Base-by-base conservation (phyloP, 306 rosid genomes). In the Pterocarpus santalinus region DNA sequence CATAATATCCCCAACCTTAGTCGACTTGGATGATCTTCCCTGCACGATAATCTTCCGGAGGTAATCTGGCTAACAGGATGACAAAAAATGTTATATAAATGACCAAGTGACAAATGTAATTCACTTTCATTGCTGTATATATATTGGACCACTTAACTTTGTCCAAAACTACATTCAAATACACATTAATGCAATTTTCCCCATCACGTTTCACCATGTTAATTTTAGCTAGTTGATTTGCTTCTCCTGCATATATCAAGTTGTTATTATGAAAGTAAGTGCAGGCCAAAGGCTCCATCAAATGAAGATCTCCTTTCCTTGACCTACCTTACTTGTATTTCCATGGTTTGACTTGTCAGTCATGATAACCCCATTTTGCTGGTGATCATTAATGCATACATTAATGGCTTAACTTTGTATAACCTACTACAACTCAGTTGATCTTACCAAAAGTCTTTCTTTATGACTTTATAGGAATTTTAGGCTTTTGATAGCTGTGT, bases 1-100 rank as follows among this genome's bases (percentile, higher is more conserved):
- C 99, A 96, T 96, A 77, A 93, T 96, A 83, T 96, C 99, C 68
- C 99, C 99, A 43, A 96, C 99, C 89, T 93, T 96, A 16, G 99
- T 96, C 60, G 97, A 90, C 87, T 96, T 96, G 87, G 99, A 96
- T 67, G 99, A 96, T 80, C 98, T 92, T 72, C 99, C 99, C 87
- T 96, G 99, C 77, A 96, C 97, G 33, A 96, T 93, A 88, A 96
- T 96, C 96, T 96, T 96, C 85, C 99, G 79, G 72, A 96, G 92
- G 86, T 96, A 96, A 92, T 96, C 99, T 96, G 88, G 22, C 61
- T 13, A 68, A 44, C 39, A 73, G 30, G 22, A 76, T 30, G 52
- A 72, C 64, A 67, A 72, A 74, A 35, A 6, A 3, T 55, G 63
- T 32, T 36, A 67, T 17, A 65, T 10, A 11, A 71, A 30, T 56